Base-by-base conservation (phyloP, 495 filamentous ascomycete species). In the Aspergillus saccharolyticus region DNA sequence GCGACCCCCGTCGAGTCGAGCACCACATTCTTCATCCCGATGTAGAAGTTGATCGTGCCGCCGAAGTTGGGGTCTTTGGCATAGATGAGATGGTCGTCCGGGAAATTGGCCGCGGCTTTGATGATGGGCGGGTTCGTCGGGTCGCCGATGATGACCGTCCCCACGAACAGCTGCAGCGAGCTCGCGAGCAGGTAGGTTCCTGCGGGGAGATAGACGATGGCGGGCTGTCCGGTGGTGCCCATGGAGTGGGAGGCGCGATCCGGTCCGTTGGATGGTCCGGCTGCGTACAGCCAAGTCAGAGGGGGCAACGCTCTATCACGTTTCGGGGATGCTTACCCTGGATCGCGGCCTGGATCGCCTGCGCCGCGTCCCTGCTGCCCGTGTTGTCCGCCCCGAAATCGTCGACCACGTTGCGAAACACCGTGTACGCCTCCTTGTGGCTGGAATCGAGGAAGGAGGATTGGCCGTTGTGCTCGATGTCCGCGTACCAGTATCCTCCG, bases 171-270 rank as follows among this genome's bases (percentile, higher is more conserved):
- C 52, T 78, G 70, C 17, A 80, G 39, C 3, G 68, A 57, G 14
- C 49, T 46, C 25, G 62, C 64, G 45, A 81, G 20, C 4, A 69
- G 44, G 47, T 81, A 81, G 4, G 68, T 77, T 7, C 78, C 78
- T 4, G 59, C 58, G 3, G 76, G 78, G 15, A 81, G 53, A 53
- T 78, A 81, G 14, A 81, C 63, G 14, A 78, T 67, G 3, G 76
- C 77, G 3, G 77, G 77, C 46, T 73, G 69, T 9, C 76, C 74
- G 0, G 77, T 79, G 25, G 68, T 76, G 16, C 77, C 77, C 60
- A 74, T 70, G 8, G 33, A 55, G 15, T 67, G 60, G 6, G 66
- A 64, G 21, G 58, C 67, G 18, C 71, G 66, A 43, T 50, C 56
- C n/a, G 65, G 60, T 21, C 65, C 68, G 20, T 64, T 60, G 10